These are phyloP conservation scores for Fusarium pseudoanthophilum DNA, from an alignment of 2,329 filamentous ascomycete species.

Conservation along the genomic window DNA sequence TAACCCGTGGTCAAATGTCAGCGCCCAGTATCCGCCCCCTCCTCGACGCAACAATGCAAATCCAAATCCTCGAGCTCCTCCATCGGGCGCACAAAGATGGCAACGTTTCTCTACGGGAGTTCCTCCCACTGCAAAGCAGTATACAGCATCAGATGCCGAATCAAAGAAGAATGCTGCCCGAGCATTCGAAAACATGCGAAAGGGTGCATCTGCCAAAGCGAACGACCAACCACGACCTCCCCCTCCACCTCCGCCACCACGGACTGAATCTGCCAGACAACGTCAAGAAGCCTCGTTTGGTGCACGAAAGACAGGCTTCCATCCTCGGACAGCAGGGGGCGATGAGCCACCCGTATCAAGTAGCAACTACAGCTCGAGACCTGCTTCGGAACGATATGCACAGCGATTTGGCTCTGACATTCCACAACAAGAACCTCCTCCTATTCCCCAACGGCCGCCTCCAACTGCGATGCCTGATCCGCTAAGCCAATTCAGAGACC, in stretches of 20 bases:
- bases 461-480: conserved; percentile 56
- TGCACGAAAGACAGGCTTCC: conserved; percentile 59
- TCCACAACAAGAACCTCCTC: conserved; percentile 26
- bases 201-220: conserved; percentile 45
- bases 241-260: conserved; percentile 55
- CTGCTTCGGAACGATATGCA: conserved; percentile 41
- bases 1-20: conserved; percentile 66
- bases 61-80: conserved; percentile 25
- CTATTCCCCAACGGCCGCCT: conserved; percentile 29
- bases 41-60: conserved; percentile 52
- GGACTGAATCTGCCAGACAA: conserved; percentile 63
- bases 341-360: conserved; percentile 64
- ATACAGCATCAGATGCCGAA: conserved; percentile 48
- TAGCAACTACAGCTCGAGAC: conserved; percentile 61
- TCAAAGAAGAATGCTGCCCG: conserved; percentile 55
- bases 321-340: conserved; percentile 60
- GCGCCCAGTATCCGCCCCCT: conserved; percentile 62
- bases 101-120: conserved; percentile 55
- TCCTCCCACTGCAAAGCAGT: conserved; percentile 57
- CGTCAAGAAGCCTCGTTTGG: conserved; percentile 67
- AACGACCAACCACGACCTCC: conserved; percentile 46
- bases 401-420: conserved; percentile 21
- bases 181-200: conserved; percentile 58
- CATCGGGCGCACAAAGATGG: conserved; percentile 58
- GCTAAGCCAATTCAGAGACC: conserved; percentile 57